phyloP scores from a whole-genome alignment of 108 stramenopile species.

The Cyclotella cryptica region DNA sequence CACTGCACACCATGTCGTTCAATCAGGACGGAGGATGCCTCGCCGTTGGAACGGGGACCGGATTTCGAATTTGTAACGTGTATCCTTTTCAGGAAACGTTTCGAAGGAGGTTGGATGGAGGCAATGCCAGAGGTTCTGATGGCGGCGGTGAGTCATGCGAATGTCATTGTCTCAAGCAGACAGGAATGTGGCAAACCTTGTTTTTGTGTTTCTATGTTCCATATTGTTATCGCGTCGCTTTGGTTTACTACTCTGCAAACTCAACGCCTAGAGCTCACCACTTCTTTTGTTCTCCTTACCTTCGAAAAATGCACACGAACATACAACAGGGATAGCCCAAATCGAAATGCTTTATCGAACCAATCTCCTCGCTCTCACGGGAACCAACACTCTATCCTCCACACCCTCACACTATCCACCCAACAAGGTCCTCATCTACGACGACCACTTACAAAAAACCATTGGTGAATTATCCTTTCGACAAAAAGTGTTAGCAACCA shows the following conservation, averaged over 20 bases:
- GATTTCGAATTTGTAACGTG: constrained; percentile 97
- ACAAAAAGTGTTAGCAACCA: constrained; percentile 89
- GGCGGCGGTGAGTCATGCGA: constrained; percentile 42
- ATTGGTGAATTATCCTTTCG: constrained; percentile 95
- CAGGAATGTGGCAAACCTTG: not conserved
- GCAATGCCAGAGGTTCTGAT: not conserved
- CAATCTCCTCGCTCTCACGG: constrained; percentile 97
- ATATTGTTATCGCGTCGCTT: no score
- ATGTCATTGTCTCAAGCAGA: not conserved
- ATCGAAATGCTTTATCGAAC: constrained; percentile 99
- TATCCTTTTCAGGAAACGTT: constrained; percentile 94
- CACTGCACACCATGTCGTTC: constrained; percentile 77
- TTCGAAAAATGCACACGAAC: not conserved
- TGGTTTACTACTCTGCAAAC: no score
- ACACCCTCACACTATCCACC: constrained; percentile 91
- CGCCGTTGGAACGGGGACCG: constrained; percentile 89
- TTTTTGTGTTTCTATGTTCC: constrained; percentile 27
- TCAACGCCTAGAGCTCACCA: not conserved
- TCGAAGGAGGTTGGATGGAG: constrained; percentile 59
- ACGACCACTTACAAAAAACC: constrained; percentile 94
- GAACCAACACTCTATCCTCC: constrained; percentile 72
- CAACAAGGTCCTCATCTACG: constrained; percentile 98
- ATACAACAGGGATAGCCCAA: constrained; percentile 88
- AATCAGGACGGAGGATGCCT: constrained; percentile 93
- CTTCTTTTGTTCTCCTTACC: constrained; percentile 8